phyloP scores from a whole-genome alignment of 2,329 filamentous ascomycete species.

The Elsinoe necatrix region DNA sequence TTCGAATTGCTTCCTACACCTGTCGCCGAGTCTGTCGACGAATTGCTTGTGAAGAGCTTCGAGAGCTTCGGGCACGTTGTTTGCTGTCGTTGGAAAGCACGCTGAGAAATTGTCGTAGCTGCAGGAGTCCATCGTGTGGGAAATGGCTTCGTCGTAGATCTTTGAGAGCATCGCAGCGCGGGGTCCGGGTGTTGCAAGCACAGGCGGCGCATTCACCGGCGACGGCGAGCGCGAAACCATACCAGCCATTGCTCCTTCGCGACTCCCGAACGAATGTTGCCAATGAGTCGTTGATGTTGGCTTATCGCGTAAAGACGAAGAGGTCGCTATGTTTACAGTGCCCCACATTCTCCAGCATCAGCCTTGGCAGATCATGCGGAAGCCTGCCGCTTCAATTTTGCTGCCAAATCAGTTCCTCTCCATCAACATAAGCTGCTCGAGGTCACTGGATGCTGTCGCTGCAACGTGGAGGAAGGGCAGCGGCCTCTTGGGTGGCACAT shows the following conservation, averaged over 20 bases:
- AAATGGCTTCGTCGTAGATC: conserved; percentile 51
- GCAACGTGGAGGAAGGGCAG: not conserved
- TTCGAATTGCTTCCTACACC: conserved; percentile 52
- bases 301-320: not conserved
- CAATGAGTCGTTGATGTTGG: not conserved
- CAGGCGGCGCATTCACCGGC: conserved; percentile 45
- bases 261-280: not conserved
- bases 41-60: conserved; percentile 52
- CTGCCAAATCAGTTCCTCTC: not conserved
- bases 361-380: not conserved
- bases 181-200: conserved; percentile 48
- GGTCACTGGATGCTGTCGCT: not conserved
- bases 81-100: conserved; percentile 56
- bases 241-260: conserved; percentile 7
- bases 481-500: not conserved
- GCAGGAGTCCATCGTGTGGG: conserved; percentile 52
- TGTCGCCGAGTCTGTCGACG: conserved; percentile 49
- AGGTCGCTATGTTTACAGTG: not conserved
- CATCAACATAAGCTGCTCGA: not conserved
- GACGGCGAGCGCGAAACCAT: conserved; percentile 36
- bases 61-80: conserved; percentile 48
- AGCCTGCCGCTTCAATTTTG: not conserved
- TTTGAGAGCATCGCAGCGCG: conserved; percentile 53
- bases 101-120: conserved; percentile 53
- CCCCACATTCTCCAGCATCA: not conserved